Conservation (phyloP, 441 rosid genomes). For the Macaranga tanarius region DNA sequence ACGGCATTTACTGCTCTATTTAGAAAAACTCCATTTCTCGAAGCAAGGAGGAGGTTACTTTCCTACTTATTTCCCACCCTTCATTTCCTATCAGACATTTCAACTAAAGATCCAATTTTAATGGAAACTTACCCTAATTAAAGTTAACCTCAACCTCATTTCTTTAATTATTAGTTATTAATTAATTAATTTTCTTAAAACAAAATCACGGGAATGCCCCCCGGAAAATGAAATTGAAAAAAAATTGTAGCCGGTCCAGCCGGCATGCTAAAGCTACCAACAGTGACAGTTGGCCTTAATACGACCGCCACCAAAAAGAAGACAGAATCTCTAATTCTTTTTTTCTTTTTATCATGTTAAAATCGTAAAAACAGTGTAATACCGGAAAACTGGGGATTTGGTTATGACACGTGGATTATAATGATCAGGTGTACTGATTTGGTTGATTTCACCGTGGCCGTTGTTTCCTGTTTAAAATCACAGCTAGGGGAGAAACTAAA, state of each 20-base stretch:
- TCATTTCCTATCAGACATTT: conserved; percentile 31
- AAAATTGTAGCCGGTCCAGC: conserved; percentile 23
- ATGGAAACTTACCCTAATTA: conserved; percentile 32
- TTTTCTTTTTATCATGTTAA: background rate
- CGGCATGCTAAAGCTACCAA: conserved; percentile 38
- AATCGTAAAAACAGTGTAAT: background rate
- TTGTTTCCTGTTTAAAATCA: conserved; percentile 23
- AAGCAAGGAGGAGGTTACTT: conserved; percentile 28
- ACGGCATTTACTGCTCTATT: conserved; percentile 44
- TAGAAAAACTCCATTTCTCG: conserved; percentile 29
- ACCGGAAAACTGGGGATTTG: background rate
- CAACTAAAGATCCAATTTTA: conserved; percentile 50
- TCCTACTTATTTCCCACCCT: conserved; percentile 37
- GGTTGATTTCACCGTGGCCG: conserved; percentile 7
- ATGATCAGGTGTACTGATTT: background rate
- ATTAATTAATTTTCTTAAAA: background rate
- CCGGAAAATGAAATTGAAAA: background rate
- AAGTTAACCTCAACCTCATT: conserved; percentile 7
- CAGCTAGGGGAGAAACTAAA: conserved; percentile 19
- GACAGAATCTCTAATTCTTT: conserved; percentile 9
- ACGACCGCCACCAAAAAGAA: conserved; percentile 20
- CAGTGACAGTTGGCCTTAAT: conserved; percentile 21
- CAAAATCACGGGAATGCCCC: background rate
- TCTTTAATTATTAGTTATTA: background rate
- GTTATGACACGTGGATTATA: conserved; percentile 23